Evolutionary conservation across 805 yeast genomes (phyloP), one percentile per base, ranked within the genome.

Genomic region (Schwanniomyces pseudopolymorphus): DNA sequence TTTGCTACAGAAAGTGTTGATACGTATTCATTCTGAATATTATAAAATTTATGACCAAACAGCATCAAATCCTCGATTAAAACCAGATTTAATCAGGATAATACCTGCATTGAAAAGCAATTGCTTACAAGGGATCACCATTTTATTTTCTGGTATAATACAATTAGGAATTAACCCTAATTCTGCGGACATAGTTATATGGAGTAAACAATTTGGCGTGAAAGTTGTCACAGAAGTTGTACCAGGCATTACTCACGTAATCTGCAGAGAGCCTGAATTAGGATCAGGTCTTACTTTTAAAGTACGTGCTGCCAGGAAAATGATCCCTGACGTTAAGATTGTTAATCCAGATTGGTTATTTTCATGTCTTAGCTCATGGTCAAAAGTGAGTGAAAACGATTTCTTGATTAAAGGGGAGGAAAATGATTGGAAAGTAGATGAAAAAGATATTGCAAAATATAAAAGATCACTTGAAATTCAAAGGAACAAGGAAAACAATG

Each of bases 181-280:
- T 43, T 69, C 76, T 27, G 94, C 95, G 3, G 96, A 89, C 60
- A 87, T 94, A 38, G 97, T 91, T 1, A 81, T 85, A 19, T 92
- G 98, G 97, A 87, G 92, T 10, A 79, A 80, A 42, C 88, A 91
- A 45, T 92, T 92, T 74, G 99, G 99, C 1, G 97, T 96, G 0
- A 74, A 74, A 2, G 90, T 92, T 6, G 85, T 85, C 1, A 73
- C 83, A 3, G 90, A 88, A 47, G 83, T 87, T 20, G 74, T 79
- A 39, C 80, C 81, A 14, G 70, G 79, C 1, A 91, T 95, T 2
- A 94, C 98, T 0, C 99, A 92, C 64, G 87, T 92, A 2, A 84
- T 92, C 14, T 88, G 97, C 36, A 79, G 84, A 48, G 84, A 84
- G 43, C 82, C 90, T 1, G 83, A 84, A 16, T 51, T 51, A 16